Evolutionary conservation across 2,329 filamentous ascomycete species (phyloP).

Genomic region (Aspergillus fructus): DNA sequence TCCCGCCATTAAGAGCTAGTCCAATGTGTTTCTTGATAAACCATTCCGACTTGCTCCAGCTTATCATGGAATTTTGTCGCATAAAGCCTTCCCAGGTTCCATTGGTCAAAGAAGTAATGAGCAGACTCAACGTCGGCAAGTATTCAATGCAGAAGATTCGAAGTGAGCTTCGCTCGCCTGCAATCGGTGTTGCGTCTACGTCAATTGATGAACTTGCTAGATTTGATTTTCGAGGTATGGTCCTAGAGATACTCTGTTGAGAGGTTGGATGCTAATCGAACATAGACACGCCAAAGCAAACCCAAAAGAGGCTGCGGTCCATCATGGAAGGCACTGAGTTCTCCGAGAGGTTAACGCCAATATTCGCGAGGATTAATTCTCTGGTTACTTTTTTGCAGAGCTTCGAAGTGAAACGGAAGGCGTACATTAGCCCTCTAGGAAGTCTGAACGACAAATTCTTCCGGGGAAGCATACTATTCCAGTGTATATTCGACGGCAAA

Average conservation of each 20-base stretch:
- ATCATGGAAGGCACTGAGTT: conserved; percentile 57
- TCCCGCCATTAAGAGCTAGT: conserved; percentile 69
- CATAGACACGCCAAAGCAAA: conserved; percentile 69
- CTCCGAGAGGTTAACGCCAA: conserved; percentile 51
- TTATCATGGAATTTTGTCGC: conserved; percentile 87
- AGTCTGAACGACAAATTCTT: conserved; percentile 94
- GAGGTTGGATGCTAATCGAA: conserved; percentile 52
- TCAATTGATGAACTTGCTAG: conserved; percentile 85
- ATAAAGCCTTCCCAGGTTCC: conserved; percentile 68
- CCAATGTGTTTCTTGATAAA: conserved; percentile 89
- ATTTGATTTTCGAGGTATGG: conserved; percentile 81
- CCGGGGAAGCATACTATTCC: conserved; percentile 79
- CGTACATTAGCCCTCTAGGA: conserved; percentile 81
- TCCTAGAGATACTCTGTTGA: conserved; percentile 41
- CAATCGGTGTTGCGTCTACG: conserved; percentile 80
- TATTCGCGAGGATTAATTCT: conserved; percentile 75
- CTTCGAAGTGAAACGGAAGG: conserved; percentile 71
- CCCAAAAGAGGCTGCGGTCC: conserved; percentile 61
- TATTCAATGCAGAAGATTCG: conserved; percentile 82
- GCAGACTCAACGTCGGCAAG: conserved; percentile 79
- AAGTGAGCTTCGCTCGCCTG: conserved; percentile 75
- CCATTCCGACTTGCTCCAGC: conserved; percentile 79
- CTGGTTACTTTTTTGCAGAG: conserved; percentile 74
- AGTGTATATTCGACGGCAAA: conserved; percentile 84
- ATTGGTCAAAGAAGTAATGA: conserved; percentile 77